These are phyloP conservation scores for Alternaria angustiovoidea DNA, from an alignment of 2,329 filamentous ascomycete species.

Conservation along the genomic window DNA sequence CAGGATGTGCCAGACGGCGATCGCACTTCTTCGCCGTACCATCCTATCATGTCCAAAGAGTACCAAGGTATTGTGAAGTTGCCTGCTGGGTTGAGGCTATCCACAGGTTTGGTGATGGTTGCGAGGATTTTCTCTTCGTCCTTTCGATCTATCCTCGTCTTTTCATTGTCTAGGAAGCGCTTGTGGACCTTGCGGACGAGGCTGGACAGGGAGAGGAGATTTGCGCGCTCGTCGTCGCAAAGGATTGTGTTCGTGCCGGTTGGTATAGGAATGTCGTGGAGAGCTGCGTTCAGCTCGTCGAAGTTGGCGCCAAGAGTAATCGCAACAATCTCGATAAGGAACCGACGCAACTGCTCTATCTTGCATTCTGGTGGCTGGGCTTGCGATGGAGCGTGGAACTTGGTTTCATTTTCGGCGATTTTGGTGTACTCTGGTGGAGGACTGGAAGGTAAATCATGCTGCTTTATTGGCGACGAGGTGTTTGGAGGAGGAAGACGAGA, in stretches of 20 bases:
- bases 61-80: background rate
- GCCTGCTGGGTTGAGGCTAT: background rate
- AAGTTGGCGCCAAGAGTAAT: background rate
- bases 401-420: background rate
- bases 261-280: background rate
- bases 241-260: background rate
- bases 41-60: conserved; percentile 6
- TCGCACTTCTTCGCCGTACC: conserved; percentile 5
- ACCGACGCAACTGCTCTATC: background rate
- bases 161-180: background rate
- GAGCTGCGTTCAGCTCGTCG: background rate
- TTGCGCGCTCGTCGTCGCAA: background rate
- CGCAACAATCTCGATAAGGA: background rate
- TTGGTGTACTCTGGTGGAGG: background rate
- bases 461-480: background rate
- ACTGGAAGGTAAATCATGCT: background rate
- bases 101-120: background rate
- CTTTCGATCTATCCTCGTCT: background rate
- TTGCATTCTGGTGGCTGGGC: conserved; percentile 3
- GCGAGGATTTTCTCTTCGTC: background rate
- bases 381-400: background rate
- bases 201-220: background rate
- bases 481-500: conserved; percentile 1
- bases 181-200: background rate
- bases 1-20: background rate